Percentiles rank a stretch among this genome's conserved stretches.
Evolutionary conservation across 176 grass and related monocot species (phyloP).

Genomic region (Rhynchospora pubera): DNA sequence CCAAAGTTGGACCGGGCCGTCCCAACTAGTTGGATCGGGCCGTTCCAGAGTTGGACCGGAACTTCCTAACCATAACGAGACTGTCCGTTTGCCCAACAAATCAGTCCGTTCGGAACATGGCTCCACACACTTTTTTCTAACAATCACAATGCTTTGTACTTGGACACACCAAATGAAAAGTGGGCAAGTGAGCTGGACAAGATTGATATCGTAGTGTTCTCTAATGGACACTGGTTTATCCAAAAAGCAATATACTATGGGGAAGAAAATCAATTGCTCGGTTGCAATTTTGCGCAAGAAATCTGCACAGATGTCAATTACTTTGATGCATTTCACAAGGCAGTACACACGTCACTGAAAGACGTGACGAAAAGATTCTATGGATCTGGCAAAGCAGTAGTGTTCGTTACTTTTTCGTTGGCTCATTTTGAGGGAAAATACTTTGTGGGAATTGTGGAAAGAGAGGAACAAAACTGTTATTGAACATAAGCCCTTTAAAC

Average conservation of each 20-base stretch:
- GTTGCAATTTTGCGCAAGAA: slow-evolving; percentile 70
- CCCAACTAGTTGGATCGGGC: too few species aligned
- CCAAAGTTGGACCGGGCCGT: too few species aligned
- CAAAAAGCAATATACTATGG: slow-evolving; percentile 72
- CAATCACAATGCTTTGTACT: slow-evolving; percentile 57
- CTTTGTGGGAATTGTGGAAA: too few species aligned
- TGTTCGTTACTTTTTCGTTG: slow-evolving; percentile 69
- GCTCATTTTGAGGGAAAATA: slow-evolving; percentile 79
- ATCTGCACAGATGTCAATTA: slow-evolving; percentile 55
- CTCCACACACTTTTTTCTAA: too few species aligned
- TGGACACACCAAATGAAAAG: slow-evolving; percentile 51
- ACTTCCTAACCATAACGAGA: too few species aligned
- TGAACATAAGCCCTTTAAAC: too few species aligned
- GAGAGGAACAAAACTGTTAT: too few species aligned
- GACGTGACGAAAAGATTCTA: slow-evolving; percentile 20
- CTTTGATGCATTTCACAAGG: slow-evolving; percentile 63
- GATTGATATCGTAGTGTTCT: slow-evolving; percentile 58
- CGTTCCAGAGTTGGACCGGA: too few species aligned
- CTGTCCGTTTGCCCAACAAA: too few species aligned
- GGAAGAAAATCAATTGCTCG: slow-evolving; percentile 30
- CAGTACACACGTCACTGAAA: slow-evolving; percentile 45
- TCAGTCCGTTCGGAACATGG: too few species aligned
- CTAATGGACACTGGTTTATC: slow-evolving; percentile 83
- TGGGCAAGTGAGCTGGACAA: slow-evolving; percentile 43
- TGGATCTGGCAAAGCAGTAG: slow-evolving; percentile 30